These are phyloP conservation scores for Neophaeococcomyces mojaviensis DNA, from an alignment of 2,329 filamentous ascomycete genomes.

Conservation along the genomic window DNA sequence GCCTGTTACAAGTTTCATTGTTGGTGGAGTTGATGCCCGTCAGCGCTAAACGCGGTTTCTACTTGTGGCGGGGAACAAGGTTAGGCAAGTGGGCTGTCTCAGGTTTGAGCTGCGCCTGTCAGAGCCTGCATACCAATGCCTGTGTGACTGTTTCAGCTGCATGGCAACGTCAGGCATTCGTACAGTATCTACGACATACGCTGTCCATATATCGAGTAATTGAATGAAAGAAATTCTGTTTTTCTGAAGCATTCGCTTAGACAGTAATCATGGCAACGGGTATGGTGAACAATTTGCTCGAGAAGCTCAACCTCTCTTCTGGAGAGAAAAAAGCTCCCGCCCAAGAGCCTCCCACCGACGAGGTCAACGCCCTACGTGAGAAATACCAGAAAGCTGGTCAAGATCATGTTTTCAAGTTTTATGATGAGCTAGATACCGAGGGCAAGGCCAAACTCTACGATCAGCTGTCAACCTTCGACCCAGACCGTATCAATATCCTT, in stretches of 20 bases:
- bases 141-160: background rate
- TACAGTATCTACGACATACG: background rate
- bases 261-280: conserved; percentile 36
- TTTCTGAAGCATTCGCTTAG: conserved; percentile 30
- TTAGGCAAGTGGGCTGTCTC: background rate
- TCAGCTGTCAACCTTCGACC: conserved; percentile 76
- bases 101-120: conserved; percentile 1
- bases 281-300: conserved; percentile 42
- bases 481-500: conserved; percentile 78
- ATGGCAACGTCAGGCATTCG: conserved; percentile 2
- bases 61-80: background rate
- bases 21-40: no score
- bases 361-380: conserved; percentile 59
- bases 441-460: conserved; percentile 74
- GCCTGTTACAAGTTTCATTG: no score
- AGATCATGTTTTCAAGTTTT: conserved; percentile 80
- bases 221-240: background rate
- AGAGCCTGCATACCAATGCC: conserved; percentile 1
- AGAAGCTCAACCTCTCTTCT: conserved; percentile 37
- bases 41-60: no score
- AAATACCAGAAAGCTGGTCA: conserved; percentile 70
- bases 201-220: background rate
- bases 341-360: conserved; percentile 53
- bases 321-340: conserved; percentile 29
- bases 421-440: conserved; percentile 63